Evolutionary conservation across 2,329 filamentous ascomycete genomes (phyloP).

Genomic region (Hymenoscyphus salicellus): DNA sequence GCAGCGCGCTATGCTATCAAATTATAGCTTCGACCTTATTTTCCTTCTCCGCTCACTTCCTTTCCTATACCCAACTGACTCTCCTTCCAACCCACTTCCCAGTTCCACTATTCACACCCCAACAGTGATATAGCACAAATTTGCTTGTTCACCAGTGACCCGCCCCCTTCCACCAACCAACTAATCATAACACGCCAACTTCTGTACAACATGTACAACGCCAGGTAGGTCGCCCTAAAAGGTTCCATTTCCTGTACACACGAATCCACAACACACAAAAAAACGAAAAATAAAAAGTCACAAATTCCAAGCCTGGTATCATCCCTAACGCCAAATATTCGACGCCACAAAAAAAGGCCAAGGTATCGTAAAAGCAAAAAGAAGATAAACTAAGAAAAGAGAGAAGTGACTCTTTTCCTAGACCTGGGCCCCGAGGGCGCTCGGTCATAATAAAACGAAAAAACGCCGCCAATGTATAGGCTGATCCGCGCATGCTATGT

Average conservation of each 20-base stretch:
- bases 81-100: neutral
- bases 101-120: neutral
- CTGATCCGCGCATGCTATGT: slow-evolving; percentile 25
- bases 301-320: slow-evolving; percentile 31
- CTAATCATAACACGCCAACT: slow-evolving; percentile 9
- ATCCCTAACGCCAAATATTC: slow-evolving; percentile 30
- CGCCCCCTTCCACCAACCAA: neutral
- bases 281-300: slow-evolving; percentile 2
- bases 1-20: neutral
- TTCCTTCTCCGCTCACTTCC: too few relatives aligned
- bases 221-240: slow-evolving; percentile 5
- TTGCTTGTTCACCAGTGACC: neutral
- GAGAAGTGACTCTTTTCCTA: slow-evolving; percentile 22
- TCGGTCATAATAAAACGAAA: slow-evolving; percentile 9
- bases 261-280: neutral
- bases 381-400: slow-evolving; percentile 9
- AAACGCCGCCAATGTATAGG: slow-evolving; percentile 30
- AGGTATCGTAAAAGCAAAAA: slow-evolving; percentile 25
- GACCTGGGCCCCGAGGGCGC: slow-evolving; percentile 9
- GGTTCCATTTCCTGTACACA: neutral
- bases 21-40: neutral
- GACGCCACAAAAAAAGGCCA: slow-evolving; percentile 14
- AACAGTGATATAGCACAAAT: neutral
- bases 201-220: slow-evolving; percentile 11
- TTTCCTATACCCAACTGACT: too few relatives aligned